Base-by-base conservation (phyloP, 768 basidiomycete species). In the Psilocybe cubensis region DNA sequence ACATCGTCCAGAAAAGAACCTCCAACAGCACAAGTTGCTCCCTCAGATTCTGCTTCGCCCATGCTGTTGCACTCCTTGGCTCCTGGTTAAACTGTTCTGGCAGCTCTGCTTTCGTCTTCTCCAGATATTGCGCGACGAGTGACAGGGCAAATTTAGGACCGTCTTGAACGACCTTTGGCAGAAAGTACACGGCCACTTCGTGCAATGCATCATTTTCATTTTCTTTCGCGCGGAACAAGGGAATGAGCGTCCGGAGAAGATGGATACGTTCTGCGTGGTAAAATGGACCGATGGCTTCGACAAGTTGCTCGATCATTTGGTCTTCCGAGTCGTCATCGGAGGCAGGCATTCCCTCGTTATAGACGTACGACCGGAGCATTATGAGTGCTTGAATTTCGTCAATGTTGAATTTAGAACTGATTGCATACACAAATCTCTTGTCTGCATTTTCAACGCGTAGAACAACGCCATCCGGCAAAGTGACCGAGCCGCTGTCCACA, bases 1-100 rank as follows among this genome's bases (percentile, higher is more conserved):
- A 96, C 83, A 94, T 88, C 4, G 86, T 81, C 85, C 92, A 92
- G 72, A 97, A 98, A 43, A 97, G 77, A 29, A 96, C 84, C 62
- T 97, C 93, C 47, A 97, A 75, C 41, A 94, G 68, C 10, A 87
- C 85, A 40, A 94, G 74, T 69, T 96, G 96, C 66, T 95, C 88
- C 65, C 82, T 84, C 28, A 81, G 67, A 65, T 84, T 88, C 70
- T 93, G 88, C 73, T 89, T 91, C 35, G 83, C 88, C 84, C 87
- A 89, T 38, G 74, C 70, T n/a, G 85, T 80, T 9, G 84, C 86
- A 17, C 77, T 76, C 59, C 78, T 80, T 17, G 86, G 87, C 61
- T 90, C 80, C 2, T 72, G 70, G n/a, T 62, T 70, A 20, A 79
- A 70, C 10, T 71, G 68, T 45, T 74, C 76, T 0, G 87, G 83